A percentile compares a stretch with the other conserved stretches of the same genome.
Evolutionary conservation across 129 eudicot genomes (phyloP).

Genomic region (Apium graveolens): DNA sequence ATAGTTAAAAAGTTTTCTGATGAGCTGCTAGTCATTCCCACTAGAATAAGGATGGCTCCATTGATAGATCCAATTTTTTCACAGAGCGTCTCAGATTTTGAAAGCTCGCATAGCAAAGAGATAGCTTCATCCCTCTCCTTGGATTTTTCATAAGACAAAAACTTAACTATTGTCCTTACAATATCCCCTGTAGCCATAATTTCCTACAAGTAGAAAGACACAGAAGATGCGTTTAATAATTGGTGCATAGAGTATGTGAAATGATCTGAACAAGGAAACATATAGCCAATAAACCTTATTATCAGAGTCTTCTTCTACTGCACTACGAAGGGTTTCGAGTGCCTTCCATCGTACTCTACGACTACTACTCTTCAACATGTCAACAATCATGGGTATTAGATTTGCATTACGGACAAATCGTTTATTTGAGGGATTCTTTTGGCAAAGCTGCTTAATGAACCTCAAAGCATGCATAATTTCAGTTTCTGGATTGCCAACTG

Average conservation of each 20-base stretch:
- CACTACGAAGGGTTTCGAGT: slow-evolving; percentile 74
- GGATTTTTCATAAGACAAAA: slow-evolving; percentile 68
- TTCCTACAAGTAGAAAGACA: slow-evolving; percentile 45
- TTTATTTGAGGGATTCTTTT: slow-evolving; percentile 46
- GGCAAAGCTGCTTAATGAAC: slow-evolving; percentile 56
- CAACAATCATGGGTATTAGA: slow-evolving; percentile 58
- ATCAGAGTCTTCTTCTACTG: slow-evolving; percentile 68
- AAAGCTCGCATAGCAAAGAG: slow-evolving; percentile 78
- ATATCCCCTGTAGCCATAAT: slow-evolving; percentile 92
- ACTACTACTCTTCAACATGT: slow-evolving; percentile 67
- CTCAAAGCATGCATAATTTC: slow-evolving; percentile 66
- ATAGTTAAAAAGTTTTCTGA: slow-evolving; percentile 65
- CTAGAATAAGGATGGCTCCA: slow-evolving; percentile 83
- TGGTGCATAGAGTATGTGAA: background rate
- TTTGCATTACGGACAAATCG: slow-evolving; percentile 52
- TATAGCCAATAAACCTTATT: slow-evolving; percentile 54
- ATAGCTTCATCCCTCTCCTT: slow-evolving; percentile 92
- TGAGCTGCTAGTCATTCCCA: slow-evolving; percentile 91
- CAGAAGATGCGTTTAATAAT: background rate
- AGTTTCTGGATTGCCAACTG: slow-evolving; percentile 41
- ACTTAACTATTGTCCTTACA: slow-evolving; percentile 77
- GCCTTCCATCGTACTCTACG: slow-evolving; percentile 64
- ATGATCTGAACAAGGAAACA: slow-evolving; percentile 5
- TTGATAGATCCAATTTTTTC: slow-evolving; percentile 77
- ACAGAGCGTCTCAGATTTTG: slow-evolving; percentile 55